Conservation (phyloP, 208 protist species). For the Leishmania guyanensis region DNA sequence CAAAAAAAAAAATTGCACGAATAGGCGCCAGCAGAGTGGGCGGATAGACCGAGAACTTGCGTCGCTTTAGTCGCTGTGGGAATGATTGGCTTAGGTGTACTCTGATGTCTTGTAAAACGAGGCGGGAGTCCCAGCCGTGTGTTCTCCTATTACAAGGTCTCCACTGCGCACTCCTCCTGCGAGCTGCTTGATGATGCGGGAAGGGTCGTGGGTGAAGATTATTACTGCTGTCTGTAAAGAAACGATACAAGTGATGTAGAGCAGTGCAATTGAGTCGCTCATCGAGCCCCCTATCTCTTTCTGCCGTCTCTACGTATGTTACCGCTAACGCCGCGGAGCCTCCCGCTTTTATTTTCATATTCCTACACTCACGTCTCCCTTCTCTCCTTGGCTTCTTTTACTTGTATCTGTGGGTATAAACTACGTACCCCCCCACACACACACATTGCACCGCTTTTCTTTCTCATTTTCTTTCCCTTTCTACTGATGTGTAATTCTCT, state of each 20-base stretch:
- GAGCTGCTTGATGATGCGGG: background rate
- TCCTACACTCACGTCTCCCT: background rate
- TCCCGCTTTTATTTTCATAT: background rate
- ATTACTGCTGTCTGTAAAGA: background rate
- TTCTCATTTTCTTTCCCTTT: background rate
- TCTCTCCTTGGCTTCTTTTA: background rate
- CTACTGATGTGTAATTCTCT: background rate
- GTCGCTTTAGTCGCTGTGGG: background rate
- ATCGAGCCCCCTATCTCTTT: background rate
- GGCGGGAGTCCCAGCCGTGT: background rate
- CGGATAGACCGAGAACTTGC: background rate
- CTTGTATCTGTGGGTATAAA: background rate
- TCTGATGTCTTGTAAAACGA: background rate
- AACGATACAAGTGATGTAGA: too few relatives aligned
- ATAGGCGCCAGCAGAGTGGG: too few relatives aligned
- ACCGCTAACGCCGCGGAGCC: background rate
- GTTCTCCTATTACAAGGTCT: background rate
- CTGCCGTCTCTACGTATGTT: background rate
- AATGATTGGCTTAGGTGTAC: background rate
- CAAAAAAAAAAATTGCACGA: background rate
- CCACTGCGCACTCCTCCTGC: background rate
- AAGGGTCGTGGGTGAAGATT: background rate
- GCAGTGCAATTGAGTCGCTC: background rate
- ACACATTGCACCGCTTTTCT: background rate
- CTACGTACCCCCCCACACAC: background rate